These are phyloP conservation scores for Aleurites moluccanus DNA, from an alignment of 441 rosid genomes.

Conservation along the genomic window DNA sequence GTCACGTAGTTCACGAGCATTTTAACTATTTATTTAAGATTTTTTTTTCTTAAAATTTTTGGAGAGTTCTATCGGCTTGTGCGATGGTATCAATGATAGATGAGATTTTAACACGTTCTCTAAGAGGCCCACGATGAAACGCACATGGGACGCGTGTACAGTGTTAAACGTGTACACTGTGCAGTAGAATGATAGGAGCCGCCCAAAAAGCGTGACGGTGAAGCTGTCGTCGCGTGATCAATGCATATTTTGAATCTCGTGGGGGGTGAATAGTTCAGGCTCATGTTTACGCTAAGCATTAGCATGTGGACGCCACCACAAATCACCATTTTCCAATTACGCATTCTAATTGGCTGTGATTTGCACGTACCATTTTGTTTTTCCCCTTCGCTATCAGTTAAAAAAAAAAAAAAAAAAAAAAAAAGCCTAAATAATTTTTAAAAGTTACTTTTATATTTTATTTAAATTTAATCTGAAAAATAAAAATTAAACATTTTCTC, in stretches of 20 bases:
- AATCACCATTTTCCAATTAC: background rate
- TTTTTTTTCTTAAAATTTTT: background rate
- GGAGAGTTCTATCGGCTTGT: background rate
- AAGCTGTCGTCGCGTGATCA: conserved; percentile 7
- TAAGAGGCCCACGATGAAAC: background rate
- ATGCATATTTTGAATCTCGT: conserved; percentile 15
- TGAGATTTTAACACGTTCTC: conserved; percentile 19
- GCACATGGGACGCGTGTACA: conserved; percentile 33
- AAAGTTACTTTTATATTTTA: no score
- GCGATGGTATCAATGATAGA: background rate
- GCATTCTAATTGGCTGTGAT: background rate
- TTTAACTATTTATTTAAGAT: background rate
- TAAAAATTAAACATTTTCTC: no score
- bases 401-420: no score
- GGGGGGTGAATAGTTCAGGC: background rate
- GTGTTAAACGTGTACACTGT: no score
- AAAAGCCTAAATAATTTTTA: no score
- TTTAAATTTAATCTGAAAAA: no score
- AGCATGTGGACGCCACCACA: background rate
- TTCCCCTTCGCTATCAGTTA: no score
- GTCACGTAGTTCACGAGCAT: conserved; percentile 40
- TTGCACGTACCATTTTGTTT: background rate
- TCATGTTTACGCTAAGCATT: no score
- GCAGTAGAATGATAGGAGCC: conserved; percentile 15
- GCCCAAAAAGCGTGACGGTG: conserved; percentile 33